Percentiles rank a stretch among this genome's conserved stretches.
Evolutionary conservation across 1,139 yeast genomes (phyloP).

Genomic region (Candida sp.): DNA sequence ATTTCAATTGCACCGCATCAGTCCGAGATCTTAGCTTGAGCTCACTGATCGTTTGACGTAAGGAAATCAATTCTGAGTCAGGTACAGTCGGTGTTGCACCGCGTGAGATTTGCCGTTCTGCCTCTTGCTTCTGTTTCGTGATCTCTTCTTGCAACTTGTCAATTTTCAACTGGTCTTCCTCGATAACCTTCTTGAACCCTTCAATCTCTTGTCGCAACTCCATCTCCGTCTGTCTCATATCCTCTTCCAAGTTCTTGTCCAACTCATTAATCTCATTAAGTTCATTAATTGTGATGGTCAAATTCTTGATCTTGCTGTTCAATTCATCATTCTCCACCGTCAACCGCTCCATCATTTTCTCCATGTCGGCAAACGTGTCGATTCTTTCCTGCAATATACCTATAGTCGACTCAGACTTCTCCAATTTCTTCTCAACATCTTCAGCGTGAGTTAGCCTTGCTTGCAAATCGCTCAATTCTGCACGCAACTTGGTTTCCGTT

Average conservation of each 20-base stretch:
- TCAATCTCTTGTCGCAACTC: conserved; percentile 54
- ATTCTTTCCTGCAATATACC: conserved; percentile 47
- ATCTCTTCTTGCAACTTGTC: conserved; percentile 19
- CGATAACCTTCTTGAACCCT: conserved; percentile 29
- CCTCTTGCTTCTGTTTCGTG: not conserved
- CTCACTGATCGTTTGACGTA: conserved; percentile 9
- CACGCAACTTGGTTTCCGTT: conserved; percentile 24
- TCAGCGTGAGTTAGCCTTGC: conserved; percentile 15
- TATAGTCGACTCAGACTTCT: conserved; percentile 44
- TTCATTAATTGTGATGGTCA: conserved; percentile 54
- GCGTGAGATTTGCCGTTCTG: not conserved
- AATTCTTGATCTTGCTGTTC: conserved; percentile 36
- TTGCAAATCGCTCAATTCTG: conserved; percentile 29
- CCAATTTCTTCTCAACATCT: conserved; percentile 18
- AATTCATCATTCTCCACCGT: conserved; percentile 60
- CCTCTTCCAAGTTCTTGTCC: conserved; percentile 66
- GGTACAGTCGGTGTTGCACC: not conserved
- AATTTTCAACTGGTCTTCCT: conserved; percentile 28
- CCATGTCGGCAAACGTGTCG: conserved; percentile 47
- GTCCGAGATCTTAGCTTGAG: conserved; percentile 8
- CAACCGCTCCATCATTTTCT: conserved; percentile 55
- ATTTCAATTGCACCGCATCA: conserved; percentile 8
- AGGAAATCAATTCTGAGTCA: conserved; percentile 6
- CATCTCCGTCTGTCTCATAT: conserved; percentile 56
- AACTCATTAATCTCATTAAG: conserved; percentile 63